Percentiles rank a stretch among this genome's conserved stretches.
Evolutionary conservation across 2,329 filamentous ascomycete species (phyloP).

Genomic region (Exophiala oligosperma): DNA sequence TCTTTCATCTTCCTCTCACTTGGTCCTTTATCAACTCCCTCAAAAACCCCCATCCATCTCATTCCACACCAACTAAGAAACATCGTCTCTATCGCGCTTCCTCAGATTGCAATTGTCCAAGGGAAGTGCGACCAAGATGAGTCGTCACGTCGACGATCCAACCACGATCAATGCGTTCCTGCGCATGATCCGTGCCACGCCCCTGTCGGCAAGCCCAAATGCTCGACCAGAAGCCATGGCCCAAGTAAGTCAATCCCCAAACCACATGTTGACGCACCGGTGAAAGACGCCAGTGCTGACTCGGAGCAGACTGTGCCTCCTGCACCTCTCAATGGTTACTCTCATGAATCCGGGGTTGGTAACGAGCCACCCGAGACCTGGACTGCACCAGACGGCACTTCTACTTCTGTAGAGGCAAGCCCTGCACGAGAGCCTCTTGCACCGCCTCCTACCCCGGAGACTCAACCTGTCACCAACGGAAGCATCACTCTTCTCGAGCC

Average conservation of each 20-base stretch:
- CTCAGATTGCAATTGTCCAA: not conserved
- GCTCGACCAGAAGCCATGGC: not conserved
- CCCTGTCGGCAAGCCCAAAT: not conserved
- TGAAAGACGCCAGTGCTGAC: not conserved
- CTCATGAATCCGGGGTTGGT: not conserved
- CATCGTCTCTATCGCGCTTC: not conserved
- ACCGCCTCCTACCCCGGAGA: constrained; percentile 4
- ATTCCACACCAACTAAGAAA: not conserved
- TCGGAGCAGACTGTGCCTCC: not conserved
- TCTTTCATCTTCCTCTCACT: not conserved
- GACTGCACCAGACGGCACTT: not conserved
- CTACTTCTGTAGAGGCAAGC: not conserved
- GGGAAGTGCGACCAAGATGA: not conserved
- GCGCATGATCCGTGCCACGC: not conserved
- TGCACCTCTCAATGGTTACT: not conserved
- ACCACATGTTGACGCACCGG: not conserved
- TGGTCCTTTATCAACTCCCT: not conserved
- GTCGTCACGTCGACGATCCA: not conserved
- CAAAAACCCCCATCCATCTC: not conserved
- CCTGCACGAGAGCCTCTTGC: not conserved
- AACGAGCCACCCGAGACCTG: not conserved
- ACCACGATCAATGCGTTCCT: constrained; percentile 2
- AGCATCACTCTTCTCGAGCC: not conserved
- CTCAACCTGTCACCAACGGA: not conserved
- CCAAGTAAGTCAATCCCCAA: not conserved